phyloP scores from a whole-genome alignment of 73 alveolate genomes.

The Effrenium voratum region DNA sequence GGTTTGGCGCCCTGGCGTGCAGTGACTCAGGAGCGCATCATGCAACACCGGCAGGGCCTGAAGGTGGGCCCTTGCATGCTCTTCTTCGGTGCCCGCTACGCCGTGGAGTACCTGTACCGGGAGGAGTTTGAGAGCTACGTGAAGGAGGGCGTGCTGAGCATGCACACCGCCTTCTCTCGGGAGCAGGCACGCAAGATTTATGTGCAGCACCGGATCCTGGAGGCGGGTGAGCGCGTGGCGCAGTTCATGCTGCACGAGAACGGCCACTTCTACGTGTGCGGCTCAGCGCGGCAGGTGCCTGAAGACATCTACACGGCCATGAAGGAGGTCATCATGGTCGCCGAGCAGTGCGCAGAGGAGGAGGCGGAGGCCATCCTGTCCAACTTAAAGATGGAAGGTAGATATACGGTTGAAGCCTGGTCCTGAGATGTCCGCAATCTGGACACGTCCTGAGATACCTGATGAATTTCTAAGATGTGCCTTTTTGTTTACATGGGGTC shows the following conservation, averaged over 20 bases:
- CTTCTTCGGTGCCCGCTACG: slow-evolving; percentile 42
- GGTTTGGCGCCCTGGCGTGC: slow-evolving; percentile 81
- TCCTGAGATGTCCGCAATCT: too few relatives aligned
- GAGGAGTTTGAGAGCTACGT: slow-evolving; percentile 79
- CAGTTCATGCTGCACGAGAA: slow-evolving; percentile 69
- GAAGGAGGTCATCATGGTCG: slow-evolving; percentile 47
- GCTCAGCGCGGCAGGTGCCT: slow-evolving; percentile 12
- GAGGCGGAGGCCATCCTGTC: slow-evolving; percentile 61
- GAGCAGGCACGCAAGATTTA: slow-evolving; percentile 92
- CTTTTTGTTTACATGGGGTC: too few relatives aligned
- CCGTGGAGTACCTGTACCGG: slow-evolving; percentile 66
- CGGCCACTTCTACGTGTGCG: slow-evolving; percentile 92
- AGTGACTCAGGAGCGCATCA: slow-evolving; percentile 45
- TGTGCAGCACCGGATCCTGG: slow-evolving; percentile 82
- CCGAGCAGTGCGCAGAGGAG: slow-evolving; percentile 46
- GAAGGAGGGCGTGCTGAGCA: slow-evolving; percentile 65
- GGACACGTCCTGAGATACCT: too few relatives aligned
- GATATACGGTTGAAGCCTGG: too few relatives aligned
- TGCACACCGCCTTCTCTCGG: slow-evolving; percentile 93
- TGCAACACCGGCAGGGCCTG: not conserved
- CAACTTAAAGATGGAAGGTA: slow-evolving; percentile 71
- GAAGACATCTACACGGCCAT: not conserved
- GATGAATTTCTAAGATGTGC: too few relatives aligned
- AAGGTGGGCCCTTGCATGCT: slow-evolving; percentile 41
- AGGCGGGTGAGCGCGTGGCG: slow-evolving; percentile 54